Percentiles rank a stretch among this genome's conserved stretches.
Evolutionary conservation across 768 basidiomycete genomes (phyloP).

Genomic region (Tricholoma hemisulphureum): DNA sequence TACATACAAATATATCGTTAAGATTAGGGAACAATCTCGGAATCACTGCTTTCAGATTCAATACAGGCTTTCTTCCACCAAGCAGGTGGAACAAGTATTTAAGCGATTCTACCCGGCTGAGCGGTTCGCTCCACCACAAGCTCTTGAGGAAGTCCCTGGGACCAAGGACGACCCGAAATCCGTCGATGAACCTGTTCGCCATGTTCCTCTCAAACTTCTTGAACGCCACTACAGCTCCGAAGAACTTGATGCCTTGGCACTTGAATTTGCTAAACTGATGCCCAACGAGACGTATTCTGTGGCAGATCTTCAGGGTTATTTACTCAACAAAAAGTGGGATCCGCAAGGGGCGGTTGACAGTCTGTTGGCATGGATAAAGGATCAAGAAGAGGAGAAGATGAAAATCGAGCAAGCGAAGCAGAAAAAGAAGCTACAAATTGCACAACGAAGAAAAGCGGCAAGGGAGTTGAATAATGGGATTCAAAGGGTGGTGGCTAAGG

Average conservation of each 20-base stretch:
- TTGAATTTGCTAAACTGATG: constrained; percentile 39
- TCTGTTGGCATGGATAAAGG: neutral
- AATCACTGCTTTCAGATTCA: constrained; percentile 23
- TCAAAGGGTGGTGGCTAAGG: neutral
- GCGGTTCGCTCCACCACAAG: neutral
- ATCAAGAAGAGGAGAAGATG: neutral
- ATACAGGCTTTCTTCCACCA: constrained; percentile 46
- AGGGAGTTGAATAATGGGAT: neutral
- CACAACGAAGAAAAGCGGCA: neutral
- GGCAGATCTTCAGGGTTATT: constrained; percentile 61
- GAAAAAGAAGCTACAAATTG: neutral
- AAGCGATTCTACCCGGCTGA: constrained; percentile 40
- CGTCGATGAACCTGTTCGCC: neutral
- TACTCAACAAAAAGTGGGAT: constrained; percentile 44
- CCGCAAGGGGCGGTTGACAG: constrained; percentile 33
- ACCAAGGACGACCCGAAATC: constrained; percentile 18
- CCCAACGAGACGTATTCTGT: constrained; percentile 53
- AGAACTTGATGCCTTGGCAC: neutral
- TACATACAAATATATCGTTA: neutral
- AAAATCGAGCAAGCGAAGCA: neutral
- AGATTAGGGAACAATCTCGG: neutral
- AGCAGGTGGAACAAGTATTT: constrained; percentile 50
- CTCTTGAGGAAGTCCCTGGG: neutral
- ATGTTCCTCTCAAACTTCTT: neutral
- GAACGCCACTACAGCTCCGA: neutral